Conservation (phyloP, 2,329 filamentous ascomycete genomes). For the Epichloe sibirici region DNA sequence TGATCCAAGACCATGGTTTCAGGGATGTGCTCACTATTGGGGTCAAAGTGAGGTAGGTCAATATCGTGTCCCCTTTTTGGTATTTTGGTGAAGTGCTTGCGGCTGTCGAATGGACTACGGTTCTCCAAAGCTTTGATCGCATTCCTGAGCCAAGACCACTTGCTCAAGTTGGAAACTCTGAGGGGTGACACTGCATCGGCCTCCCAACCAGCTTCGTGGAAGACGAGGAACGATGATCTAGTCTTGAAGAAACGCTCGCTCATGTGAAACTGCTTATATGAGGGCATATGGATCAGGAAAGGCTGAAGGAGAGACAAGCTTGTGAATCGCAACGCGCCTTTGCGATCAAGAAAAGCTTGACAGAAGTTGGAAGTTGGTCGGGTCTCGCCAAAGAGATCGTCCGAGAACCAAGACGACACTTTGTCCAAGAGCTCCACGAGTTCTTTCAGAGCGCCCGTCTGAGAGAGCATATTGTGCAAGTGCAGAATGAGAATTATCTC, state of each 20-base stretch:
- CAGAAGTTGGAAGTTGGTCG: background rate
- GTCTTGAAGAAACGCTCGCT: conserved; percentile 5
- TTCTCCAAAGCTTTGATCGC: background rate
- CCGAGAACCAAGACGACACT: background rate
- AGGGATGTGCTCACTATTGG: background rate
- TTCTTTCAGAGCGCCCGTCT: conserved; percentile 25
- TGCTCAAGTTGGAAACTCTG: background rate
- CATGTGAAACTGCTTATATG: conserved; percentile 8
- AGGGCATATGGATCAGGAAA: conserved; percentile 10
- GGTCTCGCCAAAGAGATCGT: background rate
- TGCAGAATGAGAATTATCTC: conserved; percentile 30
- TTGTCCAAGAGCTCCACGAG: conserved; percentile 20
- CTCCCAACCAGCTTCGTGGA: conserved; percentile 1
- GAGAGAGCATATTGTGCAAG: conserved; percentile 35
- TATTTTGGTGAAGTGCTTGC: background rate
- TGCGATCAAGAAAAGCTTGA: background rate
- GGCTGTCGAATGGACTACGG: background rate
- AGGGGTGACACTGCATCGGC: background rate
- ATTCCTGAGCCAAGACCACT: background rate
- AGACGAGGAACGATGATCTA: conserved; percentile 5
- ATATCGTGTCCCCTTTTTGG: background rate
- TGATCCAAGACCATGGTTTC: background rate
- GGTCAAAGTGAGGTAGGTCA: background rate
- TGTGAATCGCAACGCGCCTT: background rate
- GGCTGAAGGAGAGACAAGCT: background rate